Evolutionary conservation across 2,329 filamentous ascomycete species (phyloP).

Genomic region (Aplosporella prunicola): DNA sequence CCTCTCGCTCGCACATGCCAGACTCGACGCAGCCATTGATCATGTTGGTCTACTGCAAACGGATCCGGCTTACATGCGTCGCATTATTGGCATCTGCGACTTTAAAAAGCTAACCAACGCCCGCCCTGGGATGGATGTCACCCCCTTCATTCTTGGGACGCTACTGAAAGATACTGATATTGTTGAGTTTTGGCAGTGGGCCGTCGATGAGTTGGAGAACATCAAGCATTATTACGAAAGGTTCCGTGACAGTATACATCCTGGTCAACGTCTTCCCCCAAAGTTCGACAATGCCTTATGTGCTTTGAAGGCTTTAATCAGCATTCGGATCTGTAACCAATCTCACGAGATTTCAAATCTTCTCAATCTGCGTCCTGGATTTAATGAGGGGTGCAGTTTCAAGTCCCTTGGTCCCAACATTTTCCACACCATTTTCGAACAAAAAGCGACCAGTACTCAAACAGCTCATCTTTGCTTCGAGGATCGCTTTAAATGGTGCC

Average conservation of each 20-base stretch:
- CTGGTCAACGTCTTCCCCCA: neutral
- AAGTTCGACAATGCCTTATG: neutral
- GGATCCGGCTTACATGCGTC: slow-evolving; percentile 3
- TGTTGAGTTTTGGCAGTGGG: neutral
- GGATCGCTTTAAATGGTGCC: neutral
- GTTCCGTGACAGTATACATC: neutral
- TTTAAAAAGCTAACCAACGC: too few species aligned
- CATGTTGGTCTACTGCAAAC: slow-evolving; percentile 20
- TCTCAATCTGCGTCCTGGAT: neutral
- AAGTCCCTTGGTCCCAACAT: too few species aligned
- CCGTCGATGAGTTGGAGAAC: neutral
- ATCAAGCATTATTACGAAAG: neutral
- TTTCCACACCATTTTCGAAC: too few species aligned
- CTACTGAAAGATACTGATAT: too few species aligned
- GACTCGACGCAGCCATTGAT: slow-evolving; percentile 15
- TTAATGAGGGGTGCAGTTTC: too few species aligned
- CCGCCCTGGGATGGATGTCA: too few species aligned
- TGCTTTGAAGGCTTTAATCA: neutral
- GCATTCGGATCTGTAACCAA: neutral
- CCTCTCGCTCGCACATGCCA: slow-evolving; percentile 8
- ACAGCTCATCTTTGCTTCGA: neutral
- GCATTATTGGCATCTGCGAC: neutral
- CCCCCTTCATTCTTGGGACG: too few species aligned
- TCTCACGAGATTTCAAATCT: neutral
- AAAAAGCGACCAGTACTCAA: too few species aligned